phyloP scores from a whole-genome alignment of 2,329 filamentous ascomycete species.

The Beauveria rudraprayagi region DNA sequence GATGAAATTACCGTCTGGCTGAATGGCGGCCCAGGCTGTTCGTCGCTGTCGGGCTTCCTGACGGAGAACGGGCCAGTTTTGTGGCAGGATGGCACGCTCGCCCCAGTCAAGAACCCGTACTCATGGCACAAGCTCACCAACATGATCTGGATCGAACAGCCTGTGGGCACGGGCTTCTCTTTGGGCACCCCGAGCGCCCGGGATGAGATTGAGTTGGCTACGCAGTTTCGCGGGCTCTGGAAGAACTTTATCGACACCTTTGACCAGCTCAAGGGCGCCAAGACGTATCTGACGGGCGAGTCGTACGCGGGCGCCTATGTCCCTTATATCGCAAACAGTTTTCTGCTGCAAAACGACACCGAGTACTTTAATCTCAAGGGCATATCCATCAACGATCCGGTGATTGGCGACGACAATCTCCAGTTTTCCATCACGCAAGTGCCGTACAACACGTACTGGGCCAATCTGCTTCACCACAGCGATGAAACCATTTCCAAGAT shows the following conservation, averaged over 20 bases:
- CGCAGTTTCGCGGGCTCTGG: slow-evolving; percentile 64
- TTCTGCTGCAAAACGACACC: slow-evolving; percentile 59
- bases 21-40: slow-evolving; percentile 50
- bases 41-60: slow-evolving; percentile 58
- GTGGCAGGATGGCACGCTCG: slow-evolving; percentile 62
- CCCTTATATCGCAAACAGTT: slow-evolving; percentile 64
- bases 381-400: slow-evolving; percentile 66
- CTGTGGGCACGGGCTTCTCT: slow-evolving; percentile 59
- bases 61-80: slow-evolving; percentile 70
- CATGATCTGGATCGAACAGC: slow-evolving; percentile 68
- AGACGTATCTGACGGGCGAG: slow-evolving; percentile 64
- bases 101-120: slow-evolving; percentile 58
- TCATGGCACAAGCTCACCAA: slow-evolving; percentile 69
- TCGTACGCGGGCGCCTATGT: slow-evolving; percentile 60
- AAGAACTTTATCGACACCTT: slow-evolving; percentile 65
- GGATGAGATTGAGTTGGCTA: slow-evolving; percentile 55
- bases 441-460: slow-evolving; percentile 53
- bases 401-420: slow-evolving; percentile 43
- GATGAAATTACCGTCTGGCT: slow-evolving; percentile 57
- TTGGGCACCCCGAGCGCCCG: slow-evolving; percentile 55
- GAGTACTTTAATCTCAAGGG: slow-evolving; percentile 60
- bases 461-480: slow-evolving; percentile 55
- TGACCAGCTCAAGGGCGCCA: slow-evolving; percentile 46
- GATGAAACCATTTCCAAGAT: slow-evolving; percentile 46
- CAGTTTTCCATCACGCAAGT: slow-evolving; percentile 41